A percentile compares a stretch with the other conserved stretches of the same genome.
phyloP scores from a whole-genome alignment of 495 filamentous ascomycete species.

The Penicillium turbatum region DNA sequence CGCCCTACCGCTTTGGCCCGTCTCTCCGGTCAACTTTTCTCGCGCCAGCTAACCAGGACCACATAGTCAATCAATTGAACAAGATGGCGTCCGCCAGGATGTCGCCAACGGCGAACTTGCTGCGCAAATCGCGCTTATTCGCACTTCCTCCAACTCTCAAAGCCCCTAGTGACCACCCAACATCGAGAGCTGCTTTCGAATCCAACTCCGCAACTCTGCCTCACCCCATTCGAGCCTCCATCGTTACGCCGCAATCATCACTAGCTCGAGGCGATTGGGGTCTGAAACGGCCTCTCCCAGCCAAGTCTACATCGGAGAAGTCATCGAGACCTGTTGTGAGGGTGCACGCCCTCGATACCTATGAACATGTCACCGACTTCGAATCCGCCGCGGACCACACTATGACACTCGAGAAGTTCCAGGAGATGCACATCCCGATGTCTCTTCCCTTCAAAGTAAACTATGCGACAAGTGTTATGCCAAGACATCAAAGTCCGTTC shows the following conservation, averaged over 20 bases:
- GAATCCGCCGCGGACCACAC: slow-evolving; percentile 78
- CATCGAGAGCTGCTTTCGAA: slow-evolving; percentile 38
- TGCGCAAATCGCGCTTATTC: slow-evolving; percentile 63
- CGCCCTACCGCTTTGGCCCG: slow-evolving; percentile 19
- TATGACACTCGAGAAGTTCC: slow-evolving; percentile 78
- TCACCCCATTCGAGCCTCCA: slow-evolving; percentile 78
- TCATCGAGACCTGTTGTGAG: slow-evolving; percentile 67
- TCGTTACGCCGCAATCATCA: slow-evolving; percentile 76
- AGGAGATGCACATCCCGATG: slow-evolving; percentile 70
- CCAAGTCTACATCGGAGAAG: slow-evolving; percentile 62
- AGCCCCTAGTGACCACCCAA: slow-evolving; percentile 37
- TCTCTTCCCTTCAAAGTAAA: slow-evolving; percentile 41
- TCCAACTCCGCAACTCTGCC: slow-evolving; percentile 67
- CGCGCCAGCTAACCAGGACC: slow-evolving; percentile 20
- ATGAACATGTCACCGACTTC: slow-evolving; percentile 90
- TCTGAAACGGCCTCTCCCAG: slow-evolving; percentile 78
- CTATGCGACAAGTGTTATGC: slow-evolving; percentile 26
- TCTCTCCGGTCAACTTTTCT: slow-evolving; percentile 37
- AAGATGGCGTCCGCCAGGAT: slow-evolving; percentile 48
- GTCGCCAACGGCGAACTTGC: slow-evolving; percentile 59
- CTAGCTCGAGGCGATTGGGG: slow-evolving; percentile 86
- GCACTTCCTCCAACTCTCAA: slow-evolving; percentile 56
- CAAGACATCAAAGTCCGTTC: slow-evolving; percentile 48
- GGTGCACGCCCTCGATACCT: slow-evolving; percentile 71
- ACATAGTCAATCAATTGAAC: slow-evolving; percentile 23